A percentile compares a stretch with the other conserved stretches of the same genome.
These are phyloP conservation scores for Trametes cingulata DNA, from an alignment of 768 basidiomycete species.

Conservation along the genomic window DNA sequence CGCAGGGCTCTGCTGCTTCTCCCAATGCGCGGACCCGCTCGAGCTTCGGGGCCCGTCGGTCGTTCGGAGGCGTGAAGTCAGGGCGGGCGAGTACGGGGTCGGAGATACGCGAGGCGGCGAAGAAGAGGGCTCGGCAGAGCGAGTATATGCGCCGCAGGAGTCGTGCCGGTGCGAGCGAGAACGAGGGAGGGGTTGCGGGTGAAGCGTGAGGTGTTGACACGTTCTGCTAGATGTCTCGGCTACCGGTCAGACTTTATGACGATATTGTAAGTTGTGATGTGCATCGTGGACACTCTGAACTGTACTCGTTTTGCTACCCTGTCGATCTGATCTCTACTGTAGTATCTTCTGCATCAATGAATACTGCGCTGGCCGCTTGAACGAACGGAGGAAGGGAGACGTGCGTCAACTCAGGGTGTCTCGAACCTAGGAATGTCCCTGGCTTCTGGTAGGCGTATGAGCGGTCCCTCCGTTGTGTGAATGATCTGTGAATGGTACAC, in stretches of 20 bases:
- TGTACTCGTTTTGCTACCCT: neutral
- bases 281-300: neutral
- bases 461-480: too few relatives aligned
- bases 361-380: slow-evolving; percentile 3
- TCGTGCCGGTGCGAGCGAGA: slow-evolving; percentile 15
- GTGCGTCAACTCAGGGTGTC: too few relatives aligned
- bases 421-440: too few relatives aligned
- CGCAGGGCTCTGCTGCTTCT: slow-evolving; percentile 29
- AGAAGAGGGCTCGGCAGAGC: slow-evolving; percentile 75
- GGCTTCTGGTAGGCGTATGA: too few relatives aligned
- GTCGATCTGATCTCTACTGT: neutral
- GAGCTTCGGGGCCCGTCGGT: slow-evolving; percentile 43
- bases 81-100: slow-evolving; percentile 27
- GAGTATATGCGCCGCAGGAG: slow-evolving; percentile 65
- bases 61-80: slow-evolving; percentile 33
- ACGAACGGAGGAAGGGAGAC: too few relatives aligned
- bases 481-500: too few relatives aligned
- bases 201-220: neutral
- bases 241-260: slow-evolving; percentile 11
- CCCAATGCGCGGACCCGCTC: slow-evolving; percentile 43
- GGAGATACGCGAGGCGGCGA: slow-evolving; percentile 60
- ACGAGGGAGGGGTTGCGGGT: neutral
- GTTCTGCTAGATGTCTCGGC: neutral
- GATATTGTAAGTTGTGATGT: slow-evolving; percentile 11
- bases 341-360: neutral